Evolutionary conservation across 2,329 filamentous ascomycete genomes (phyloP).

Genomic region (Botrytis cinerea): DNA sequence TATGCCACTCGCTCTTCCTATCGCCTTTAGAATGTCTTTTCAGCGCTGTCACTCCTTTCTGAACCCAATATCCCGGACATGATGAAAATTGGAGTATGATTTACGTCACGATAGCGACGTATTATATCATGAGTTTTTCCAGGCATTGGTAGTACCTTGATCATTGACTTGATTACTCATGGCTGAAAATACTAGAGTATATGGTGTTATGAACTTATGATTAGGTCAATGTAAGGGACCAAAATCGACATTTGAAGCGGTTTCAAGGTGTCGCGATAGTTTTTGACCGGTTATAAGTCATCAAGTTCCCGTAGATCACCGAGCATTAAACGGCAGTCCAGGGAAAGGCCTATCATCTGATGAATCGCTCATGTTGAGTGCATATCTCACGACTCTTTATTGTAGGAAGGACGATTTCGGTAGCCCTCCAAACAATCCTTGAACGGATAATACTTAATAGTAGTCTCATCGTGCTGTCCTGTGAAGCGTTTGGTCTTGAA

Average conservation of each 20-base stretch:
- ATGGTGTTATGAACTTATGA: background rate
- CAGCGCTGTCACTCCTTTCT: background rate
- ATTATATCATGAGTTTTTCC: background rate
- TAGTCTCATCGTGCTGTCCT: background rate
- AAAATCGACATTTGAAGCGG: background rate
- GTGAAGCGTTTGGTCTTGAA: background rate
- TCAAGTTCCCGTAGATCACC: background rate
- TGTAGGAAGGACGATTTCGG: background rate
- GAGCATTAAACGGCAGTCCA: background rate
- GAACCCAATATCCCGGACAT: background rate
- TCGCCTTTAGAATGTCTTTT: background rate
- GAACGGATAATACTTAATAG: constrained; percentile 10
- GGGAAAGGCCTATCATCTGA: background rate
- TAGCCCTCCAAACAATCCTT: constrained; percentile 2
- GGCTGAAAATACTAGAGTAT: background rate
- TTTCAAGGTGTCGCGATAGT: background rate
- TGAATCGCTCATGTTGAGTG: background rate
- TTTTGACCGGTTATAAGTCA: background rate
- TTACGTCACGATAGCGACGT: background rate
- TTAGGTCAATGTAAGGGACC: background rate
- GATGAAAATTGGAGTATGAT: background rate
- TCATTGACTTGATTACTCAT: background rate
- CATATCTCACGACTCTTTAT: background rate
- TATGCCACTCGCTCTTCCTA: background rate
- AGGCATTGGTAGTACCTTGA: background rate